Conservation (phyloP, 352 stramenopile species). For the Pythium graminicola region DNA sequence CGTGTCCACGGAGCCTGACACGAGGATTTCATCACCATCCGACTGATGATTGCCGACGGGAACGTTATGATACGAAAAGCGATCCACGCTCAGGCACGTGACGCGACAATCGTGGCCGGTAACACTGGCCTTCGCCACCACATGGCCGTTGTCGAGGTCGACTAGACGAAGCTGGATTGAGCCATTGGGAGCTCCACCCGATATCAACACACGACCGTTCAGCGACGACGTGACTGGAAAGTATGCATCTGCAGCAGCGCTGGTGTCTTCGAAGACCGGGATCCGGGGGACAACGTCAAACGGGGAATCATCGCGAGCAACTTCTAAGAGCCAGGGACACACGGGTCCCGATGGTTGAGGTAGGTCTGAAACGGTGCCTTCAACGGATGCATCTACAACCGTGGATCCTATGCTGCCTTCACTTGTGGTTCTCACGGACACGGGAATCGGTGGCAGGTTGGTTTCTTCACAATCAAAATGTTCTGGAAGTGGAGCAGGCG, state of each 20-base stretch:
- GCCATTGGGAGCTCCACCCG: constrained; percentile 61
- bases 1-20: constrained; percentile 65
- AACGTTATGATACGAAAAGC: constrained; percentile 36
- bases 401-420: not conserved
- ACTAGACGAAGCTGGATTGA: constrained; percentile 70
- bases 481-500: constrained; percentile 3
- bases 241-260: not conserved
- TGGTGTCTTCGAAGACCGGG: constrained; percentile 55
- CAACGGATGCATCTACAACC: not conserved
- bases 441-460: not conserved
- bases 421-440: constrained; percentile 3
- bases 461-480: not conserved
- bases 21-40: constrained; percentile 66
- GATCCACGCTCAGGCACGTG: constrained; percentile 68
- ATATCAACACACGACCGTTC: constrained; percentile 68
- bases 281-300: constrained; percentile 79
- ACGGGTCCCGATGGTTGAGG: constrained; percentile 6
- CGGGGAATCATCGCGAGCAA: constrained; percentile 59
- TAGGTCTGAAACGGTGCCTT: not conserved
- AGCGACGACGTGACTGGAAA: constrained; percentile 64
- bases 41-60: constrained; percentile 27
- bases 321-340: constrained; percentile 66
- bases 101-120: constrained; percentile 61
- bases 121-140: constrained; percentile 77
- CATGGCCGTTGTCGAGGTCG: constrained; percentile 75